Evolutionary conservation across 192 early-diverging fungal genomes (phyloP).

Genomic region (Allomyces javanicus): DNA sequence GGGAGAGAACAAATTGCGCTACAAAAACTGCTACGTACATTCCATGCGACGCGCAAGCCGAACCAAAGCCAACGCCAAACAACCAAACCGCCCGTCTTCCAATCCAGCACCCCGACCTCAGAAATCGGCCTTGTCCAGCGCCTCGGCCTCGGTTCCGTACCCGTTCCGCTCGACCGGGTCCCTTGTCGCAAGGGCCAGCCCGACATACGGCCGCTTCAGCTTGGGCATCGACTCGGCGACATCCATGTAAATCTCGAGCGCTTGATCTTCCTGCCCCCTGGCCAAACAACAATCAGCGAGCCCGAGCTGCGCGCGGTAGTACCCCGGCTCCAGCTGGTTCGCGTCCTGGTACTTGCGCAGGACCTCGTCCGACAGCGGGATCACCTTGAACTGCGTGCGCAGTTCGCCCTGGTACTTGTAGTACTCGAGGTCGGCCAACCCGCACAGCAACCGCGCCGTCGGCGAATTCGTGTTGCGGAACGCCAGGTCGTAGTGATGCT

Average conservation of each 20-base stretch:
- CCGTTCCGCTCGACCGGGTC: too few species aligned
- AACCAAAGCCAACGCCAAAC: too few species aligned
- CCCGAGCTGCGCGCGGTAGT: not conserved
- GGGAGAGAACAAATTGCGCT: too few species aligned
- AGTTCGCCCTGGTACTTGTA: not conserved
- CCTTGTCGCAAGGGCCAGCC: not conserved
- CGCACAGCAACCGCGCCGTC: not conserved
- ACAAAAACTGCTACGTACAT: too few species aligned
- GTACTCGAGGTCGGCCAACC: not conserved
- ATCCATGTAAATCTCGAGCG: not conserved
- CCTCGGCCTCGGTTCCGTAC: too few species aligned
- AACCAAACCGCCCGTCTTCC: too few species aligned
- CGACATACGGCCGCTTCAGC: not conserved
- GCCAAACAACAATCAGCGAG: not conserved
- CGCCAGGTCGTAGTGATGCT: not conserved
- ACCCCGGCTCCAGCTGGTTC: not conserved
- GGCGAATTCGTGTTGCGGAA: not conserved
- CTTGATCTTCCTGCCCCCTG: not conserved
- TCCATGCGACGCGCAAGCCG: too few species aligned
- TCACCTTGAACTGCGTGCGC: not conserved
- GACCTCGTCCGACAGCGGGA: not conserved
- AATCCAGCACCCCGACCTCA: too few species aligned
- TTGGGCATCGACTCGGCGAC: not conserved
- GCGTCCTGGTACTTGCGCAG: not conserved
- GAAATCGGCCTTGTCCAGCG: too few species aligned